A percentile compares a stretch with the other conserved stretches of the same genome.
Conservation (phyloP, 495 filamentous ascomycete genomes). For the Lophiotrema nucula region DNA sequence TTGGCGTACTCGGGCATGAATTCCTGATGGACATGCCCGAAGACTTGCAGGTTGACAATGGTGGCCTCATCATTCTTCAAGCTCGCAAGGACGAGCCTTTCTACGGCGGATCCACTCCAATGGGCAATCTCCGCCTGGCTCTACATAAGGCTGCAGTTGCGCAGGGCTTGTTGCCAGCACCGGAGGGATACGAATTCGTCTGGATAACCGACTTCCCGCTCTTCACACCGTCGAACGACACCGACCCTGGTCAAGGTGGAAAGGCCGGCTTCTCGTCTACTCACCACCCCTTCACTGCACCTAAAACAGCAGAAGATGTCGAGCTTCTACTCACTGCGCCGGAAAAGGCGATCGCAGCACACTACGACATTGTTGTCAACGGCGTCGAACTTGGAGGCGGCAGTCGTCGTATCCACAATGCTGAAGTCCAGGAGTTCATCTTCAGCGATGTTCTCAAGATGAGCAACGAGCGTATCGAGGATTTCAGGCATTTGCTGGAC, state of each 20-base stretch:
- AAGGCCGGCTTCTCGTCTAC: conserved; percentile 77
- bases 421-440: conserved; percentile 79
- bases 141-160: conserved; percentile 66
- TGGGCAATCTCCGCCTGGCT: conserved; percentile 73
- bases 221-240: conserved; percentile 68
- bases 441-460: conserved; percentile 77
- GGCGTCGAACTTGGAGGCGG: conserved; percentile 93
- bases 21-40: conserved; percentile 60
- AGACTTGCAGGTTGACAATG: conserved; percentile 56
- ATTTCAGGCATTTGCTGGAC: conserved; percentile 81
- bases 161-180: conserved; percentile 53
- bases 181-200: conserved; percentile 61
- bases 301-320: conserved; percentile 68
- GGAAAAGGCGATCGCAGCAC: conserved; percentile 68
- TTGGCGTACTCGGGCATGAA: conserved; percentile 72
- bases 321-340: conserved; percentile 72
- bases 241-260: conserved; percentile 81
- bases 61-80: conserved; percentile 77
- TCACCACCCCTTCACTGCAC: conserved; percentile 95
- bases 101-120: conserved; percentile 68
- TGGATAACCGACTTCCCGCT: conserved; percentile 92
- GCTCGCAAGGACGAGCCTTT: conserved; percentile 65
- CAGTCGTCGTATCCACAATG: conserved; percentile 86
- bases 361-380: conserved; percentile 95
- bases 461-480: conserved; percentile 56